phyloP scores from a whole-genome alignment of 2,329 filamentous ascomycete species.

The Ambrosiella xylebori region DNA sequence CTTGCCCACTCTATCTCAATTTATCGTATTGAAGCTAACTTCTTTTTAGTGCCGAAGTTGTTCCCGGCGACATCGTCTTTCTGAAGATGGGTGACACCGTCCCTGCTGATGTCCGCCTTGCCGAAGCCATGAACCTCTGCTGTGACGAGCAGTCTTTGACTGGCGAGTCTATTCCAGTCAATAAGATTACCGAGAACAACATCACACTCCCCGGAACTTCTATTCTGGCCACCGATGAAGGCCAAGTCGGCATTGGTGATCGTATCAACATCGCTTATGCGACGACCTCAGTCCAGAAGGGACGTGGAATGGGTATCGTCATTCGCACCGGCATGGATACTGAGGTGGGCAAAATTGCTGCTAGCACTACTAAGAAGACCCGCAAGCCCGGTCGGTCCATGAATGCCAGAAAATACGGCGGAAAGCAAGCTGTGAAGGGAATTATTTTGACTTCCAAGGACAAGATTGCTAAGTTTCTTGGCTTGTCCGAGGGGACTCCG shows the following conservation, averaged over 20 bases:
- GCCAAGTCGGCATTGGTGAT: constrained; percentile 49
- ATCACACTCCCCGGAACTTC: constrained; percentile 29
- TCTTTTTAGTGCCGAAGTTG: constrained; percentile 36
- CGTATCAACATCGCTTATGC: constrained; percentile 60
- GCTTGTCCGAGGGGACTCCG: constrained; percentile 51
- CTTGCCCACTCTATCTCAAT: background rate
- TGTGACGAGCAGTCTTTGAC: constrained; percentile 66
- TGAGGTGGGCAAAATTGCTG: constrained; percentile 53
- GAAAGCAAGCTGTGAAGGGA: constrained; percentile 31
- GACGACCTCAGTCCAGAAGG: constrained; percentile 55
- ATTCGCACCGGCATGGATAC: constrained; percentile 55
- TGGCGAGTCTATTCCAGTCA: constrained; percentile 56
- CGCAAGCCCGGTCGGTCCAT: constrained; percentile 37
- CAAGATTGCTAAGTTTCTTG: constrained; percentile 40
- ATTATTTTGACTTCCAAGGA: constrained; percentile 30
- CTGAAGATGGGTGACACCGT: constrained; percentile 58
- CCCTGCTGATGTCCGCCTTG: constrained; percentile 52
- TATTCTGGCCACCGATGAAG: constrained; percentile 26
- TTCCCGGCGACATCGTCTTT: constrained; percentile 53
- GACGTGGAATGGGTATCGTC: constrained; percentile 55
- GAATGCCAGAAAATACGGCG: constrained; percentile 37
- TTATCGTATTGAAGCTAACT: constrained; percentile 12
- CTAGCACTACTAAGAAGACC: constrained; percentile 33
- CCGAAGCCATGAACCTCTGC: constrained; percentile 61
- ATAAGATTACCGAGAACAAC: constrained; percentile 40